phyloP scores from a whole-genome alignment of 2,329 filamentous ascomycete genomes.

The Thermomyces lanuginosus region DNA sequence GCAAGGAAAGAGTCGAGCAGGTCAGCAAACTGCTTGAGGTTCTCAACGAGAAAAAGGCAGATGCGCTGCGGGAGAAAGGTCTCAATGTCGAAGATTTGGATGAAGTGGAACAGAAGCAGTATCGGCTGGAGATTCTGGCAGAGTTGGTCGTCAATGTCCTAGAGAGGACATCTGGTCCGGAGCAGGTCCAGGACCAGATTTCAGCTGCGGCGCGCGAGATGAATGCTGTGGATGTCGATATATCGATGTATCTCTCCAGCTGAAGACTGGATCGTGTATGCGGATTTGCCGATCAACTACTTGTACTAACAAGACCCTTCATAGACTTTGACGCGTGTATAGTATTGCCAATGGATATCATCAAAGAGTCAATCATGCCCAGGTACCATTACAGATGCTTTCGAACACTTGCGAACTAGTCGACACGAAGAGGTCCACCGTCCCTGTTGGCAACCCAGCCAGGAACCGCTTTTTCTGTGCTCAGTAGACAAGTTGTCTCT shows the following conservation, averaged over 20 bases:
- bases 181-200: conserved; percentile 19
- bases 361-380: no score
- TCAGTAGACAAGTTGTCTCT: no score
- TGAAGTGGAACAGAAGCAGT: conserved; percentile 20
- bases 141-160: conserved; percentile 27
- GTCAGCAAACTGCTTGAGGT: conserved; percentile 30
- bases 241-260: conserved; percentile 14
- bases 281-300: no score
- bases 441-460: no score
- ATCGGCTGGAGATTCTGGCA: conserved; percentile 28
- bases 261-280: no score
- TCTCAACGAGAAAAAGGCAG: conserved; percentile 24
- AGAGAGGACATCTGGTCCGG: conserved; percentile 15
- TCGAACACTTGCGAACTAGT: no score
- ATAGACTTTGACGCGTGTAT: no score
- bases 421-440: no score
- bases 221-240: conserved; percentile 16
- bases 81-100: conserved; percentile 20
- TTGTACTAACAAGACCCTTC: no score
- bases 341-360: no score
- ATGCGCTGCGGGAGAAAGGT: conserved; percentile 17
- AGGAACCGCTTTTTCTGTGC: no score
- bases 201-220: conserved; percentile 22
- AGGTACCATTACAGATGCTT: no score
- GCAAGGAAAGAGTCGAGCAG: conserved; percentile 28